phyloP scores from a whole-genome alignment of 2,329 filamentous ascomycete genomes.

The Cordyceps pruinosa region DNA sequence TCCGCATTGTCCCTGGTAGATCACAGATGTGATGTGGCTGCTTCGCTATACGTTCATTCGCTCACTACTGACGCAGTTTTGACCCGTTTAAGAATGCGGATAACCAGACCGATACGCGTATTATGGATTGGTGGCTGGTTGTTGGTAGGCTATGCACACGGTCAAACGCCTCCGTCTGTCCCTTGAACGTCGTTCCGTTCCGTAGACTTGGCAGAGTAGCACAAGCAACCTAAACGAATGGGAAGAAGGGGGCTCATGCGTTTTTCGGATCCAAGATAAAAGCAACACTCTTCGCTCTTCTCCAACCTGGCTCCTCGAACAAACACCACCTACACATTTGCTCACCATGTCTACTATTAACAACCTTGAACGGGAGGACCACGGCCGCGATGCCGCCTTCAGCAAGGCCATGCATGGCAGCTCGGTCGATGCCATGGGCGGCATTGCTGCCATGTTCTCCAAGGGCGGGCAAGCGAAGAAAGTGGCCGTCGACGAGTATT shows the following conservation, averaged over 20 bases:
- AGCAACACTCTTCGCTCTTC: neutral
- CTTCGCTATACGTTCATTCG: neutral
- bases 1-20: neutral
- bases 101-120: neutral
- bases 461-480: constrained; percentile 73
- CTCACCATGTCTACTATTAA: constrained; percentile 24
- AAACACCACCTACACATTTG: neutral
- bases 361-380: constrained; percentile 72
- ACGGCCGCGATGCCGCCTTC: constrained; percentile 80
- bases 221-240: neutral
- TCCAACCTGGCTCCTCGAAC: neutral
- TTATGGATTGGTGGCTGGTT: neutral
- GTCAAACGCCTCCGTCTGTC: neutral
- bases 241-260: neutral
- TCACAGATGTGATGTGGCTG: neutral
- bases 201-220: neutral
- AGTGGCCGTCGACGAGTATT: constrained; percentile 82
- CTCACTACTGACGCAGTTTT: neutral
- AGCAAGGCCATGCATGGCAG: constrained; percentile 78
- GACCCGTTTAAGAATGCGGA: neutral
- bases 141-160: neutral
- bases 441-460: constrained; percentile 74
- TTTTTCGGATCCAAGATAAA: neutral
- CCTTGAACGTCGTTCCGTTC: neutral
- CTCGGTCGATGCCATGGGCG: constrained; percentile 62